Conservation (phyloP, 192 early-diverging fungal genomes). For the Mortierella antarctica region DNA sequence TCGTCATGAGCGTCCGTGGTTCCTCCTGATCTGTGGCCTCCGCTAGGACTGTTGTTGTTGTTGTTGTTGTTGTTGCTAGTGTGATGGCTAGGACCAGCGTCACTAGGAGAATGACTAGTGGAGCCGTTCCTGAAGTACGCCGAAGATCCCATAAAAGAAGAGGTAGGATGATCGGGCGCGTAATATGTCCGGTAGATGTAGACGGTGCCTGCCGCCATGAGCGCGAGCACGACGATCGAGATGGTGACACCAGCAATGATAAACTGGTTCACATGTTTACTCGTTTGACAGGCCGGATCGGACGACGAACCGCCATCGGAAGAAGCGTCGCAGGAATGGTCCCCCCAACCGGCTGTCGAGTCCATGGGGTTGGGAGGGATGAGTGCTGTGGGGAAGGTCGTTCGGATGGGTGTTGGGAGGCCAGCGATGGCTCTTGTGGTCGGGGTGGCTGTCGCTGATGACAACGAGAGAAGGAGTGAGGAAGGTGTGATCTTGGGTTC, state of each 20-base stretch:
- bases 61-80: not conserved
- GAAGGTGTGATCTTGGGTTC: too few species aligned
- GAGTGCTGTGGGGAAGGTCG: conserved; percentile 8
- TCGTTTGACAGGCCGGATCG: not conserved
- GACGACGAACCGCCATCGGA: not conserved
- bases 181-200: conserved; percentile 30
- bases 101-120: too few species aligned
- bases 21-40: not conserved
- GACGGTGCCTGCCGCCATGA: conserved; percentile 8
- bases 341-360: not conserved
- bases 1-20: not conserved
- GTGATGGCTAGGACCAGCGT: too few species aligned
- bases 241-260: conserved; percentile 8
- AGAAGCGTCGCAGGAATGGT: not conserved
- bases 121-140: too few species aligned
- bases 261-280: conserved; percentile 2
- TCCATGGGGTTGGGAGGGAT: conserved; percentile 28
- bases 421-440: too few species aligned
- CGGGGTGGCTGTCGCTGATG: not conserved
- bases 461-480: not conserved
- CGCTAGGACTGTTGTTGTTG: conserved; percentile 2
- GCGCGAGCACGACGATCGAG: conserved; percentile 3
- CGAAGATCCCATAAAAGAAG: too few species aligned
- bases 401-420: conserved; percentile 1
- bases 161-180: not conserved